These are phyloP conservation scores for Saposhnikovia divaricata DNA, from an alignment of 129 eudicot species.

Conservation along the genomic window DNA sequence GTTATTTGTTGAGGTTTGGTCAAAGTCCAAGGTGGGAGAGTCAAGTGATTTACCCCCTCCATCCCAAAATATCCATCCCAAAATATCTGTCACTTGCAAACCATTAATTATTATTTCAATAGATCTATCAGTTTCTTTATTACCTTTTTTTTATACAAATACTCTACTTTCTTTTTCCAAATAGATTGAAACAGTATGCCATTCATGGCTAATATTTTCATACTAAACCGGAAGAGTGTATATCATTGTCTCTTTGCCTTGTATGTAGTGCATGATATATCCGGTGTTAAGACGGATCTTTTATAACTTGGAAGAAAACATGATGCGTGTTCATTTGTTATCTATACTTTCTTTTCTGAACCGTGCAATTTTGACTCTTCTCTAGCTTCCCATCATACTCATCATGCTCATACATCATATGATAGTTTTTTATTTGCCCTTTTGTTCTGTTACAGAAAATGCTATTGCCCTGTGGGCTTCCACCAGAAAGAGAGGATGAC, in stretches of 20 bases:
- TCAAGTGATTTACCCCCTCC: too few species aligned
- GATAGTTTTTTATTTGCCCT: not conserved
- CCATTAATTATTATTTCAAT: too few species aligned
- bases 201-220: not conserved
- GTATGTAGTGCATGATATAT: not conserved
- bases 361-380: not conserved
- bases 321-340: too few species aligned
- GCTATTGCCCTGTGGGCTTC: slow-evolving; percentile 93
- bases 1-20: too few species aligned
- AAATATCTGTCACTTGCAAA: too few species aligned
- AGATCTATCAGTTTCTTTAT: too few species aligned
- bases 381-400: not conserved
- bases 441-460: slow-evolving; percentile 56
- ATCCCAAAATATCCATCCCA: too few species aligned
- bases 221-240: not conserved
- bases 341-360: not conserved
- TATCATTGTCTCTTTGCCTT: not conserved
- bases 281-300: not conserved
- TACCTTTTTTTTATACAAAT: too few species aligned
- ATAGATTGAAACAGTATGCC: too few species aligned
- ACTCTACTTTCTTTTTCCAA: too few species aligned
- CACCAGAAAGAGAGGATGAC: slow-evolving; percentile 96
- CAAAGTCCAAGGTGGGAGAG: too few species aligned
- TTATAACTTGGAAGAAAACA: too few species aligned
- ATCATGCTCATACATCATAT: not conserved